These are phyloP conservation scores for Diversispora epigaea DNA, from an alignment of 192 early-diverging fungal species.

Conservation along the genomic window DNA sequence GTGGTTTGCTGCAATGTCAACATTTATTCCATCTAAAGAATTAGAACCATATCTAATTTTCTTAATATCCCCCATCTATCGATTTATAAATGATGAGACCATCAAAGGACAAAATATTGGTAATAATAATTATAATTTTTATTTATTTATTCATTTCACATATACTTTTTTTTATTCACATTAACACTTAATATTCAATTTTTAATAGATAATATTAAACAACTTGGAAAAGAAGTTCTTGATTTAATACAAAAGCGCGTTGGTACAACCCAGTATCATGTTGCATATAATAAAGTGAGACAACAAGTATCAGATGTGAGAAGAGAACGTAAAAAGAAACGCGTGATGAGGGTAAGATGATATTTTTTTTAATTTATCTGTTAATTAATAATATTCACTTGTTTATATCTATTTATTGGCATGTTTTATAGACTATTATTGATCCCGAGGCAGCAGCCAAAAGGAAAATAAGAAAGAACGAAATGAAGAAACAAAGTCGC, in stretches of 20 bases:
- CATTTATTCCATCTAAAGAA: slow-evolving; percentile 57
- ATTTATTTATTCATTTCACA: too few species aligned
- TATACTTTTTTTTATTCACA: too few species aligned
- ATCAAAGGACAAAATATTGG: slow-evolving; percentile 61
- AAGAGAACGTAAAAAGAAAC: slow-evolving; percentile 60
- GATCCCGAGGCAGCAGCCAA: slow-evolving; percentile 75
- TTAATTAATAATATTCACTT: not conserved
- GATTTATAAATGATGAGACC: slow-evolving; percentile 72
- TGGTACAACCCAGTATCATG: slow-evolving; percentile 71
- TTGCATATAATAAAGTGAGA: slow-evolving; percentile 66
- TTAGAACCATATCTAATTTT: slow-evolving; percentile 65
- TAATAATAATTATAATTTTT: slow-evolving; percentile 33
- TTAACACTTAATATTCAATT: too few species aligned
- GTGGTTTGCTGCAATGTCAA: slow-evolving; percentile 86
- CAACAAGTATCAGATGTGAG: slow-evolving; percentile 61
- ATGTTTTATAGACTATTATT: slow-evolving; percentile 52
- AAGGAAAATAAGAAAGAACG: slow-evolving; percentile 70
- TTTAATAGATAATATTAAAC: slow-evolving; percentile 65
- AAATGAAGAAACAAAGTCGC: slow-evolving; percentile 64
- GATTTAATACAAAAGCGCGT: slow-evolving; percentile 70
- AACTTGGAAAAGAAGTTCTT: slow-evolving; percentile 77
- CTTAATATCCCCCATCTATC: slow-evolving; percentile 78
- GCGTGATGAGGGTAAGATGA: slow-evolving; percentile 52
- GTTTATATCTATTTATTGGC: not conserved
- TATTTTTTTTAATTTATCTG: not conserved